These are phyloP conservation scores for Paecilomyces sp. DNA, from an alignment of 2,329 filamentous ascomycete genomes.

Conservation along the genomic window DNA sequence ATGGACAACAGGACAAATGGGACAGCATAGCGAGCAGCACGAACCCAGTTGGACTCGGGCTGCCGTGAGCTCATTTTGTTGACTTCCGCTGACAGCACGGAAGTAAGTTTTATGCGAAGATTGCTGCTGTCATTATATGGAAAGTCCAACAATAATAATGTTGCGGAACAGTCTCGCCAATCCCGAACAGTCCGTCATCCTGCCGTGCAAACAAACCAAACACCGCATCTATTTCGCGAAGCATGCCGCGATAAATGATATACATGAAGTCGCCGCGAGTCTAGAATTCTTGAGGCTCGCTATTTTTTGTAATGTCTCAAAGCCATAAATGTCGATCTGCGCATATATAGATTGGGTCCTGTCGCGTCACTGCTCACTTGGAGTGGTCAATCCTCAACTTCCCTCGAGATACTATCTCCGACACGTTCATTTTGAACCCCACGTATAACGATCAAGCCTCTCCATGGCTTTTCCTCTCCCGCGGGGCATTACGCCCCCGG, in stretches of 20 bases:
- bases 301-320: neutral
- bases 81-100: neutral
- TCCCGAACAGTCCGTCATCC: slow-evolving; percentile 9
- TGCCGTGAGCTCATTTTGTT: slow-evolving; percentile 22
- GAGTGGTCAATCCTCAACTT: neutral
- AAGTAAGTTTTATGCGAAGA: neutral
- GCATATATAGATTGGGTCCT: neutral
- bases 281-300: neutral
- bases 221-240: slow-evolving; percentile 10
- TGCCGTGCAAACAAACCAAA: slow-evolving; percentile 27
- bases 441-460: slow-evolving; percentile 3
- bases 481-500: slow-evolving; percentile 68
- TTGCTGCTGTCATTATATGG: neutral
- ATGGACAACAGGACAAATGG: slow-evolving; percentile 28
- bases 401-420: neutral
- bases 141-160: slow-evolving; percentile 1
- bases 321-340: neutral
- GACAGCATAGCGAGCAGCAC: slow-evolving; percentile 28
- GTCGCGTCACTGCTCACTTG: neutral
- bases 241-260: slow-evolving; percentile 5
- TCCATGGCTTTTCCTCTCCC: slow-evolving; percentile 56
- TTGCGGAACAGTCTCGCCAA: slow-evolving; percentile 2
- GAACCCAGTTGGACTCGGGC: slow-evolving; percentile 23
- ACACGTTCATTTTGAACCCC: neutral
- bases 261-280: neutral